phyloP scores from a whole-genome alignment of 805 yeast genomes.

The Saturnispora bothae region DNA sequence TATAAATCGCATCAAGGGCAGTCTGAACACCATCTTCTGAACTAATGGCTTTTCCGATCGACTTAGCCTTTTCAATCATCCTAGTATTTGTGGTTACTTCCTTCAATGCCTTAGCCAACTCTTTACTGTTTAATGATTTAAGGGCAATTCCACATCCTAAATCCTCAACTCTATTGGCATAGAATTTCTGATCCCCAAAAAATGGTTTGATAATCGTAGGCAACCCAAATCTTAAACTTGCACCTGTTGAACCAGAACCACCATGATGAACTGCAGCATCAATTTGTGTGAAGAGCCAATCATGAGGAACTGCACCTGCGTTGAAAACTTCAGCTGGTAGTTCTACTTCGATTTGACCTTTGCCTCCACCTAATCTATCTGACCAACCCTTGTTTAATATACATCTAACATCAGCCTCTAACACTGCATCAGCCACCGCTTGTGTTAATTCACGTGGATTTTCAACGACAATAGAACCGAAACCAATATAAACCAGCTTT shows the following conservation, averaged over 20 bases:
- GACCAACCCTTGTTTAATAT: slow-evolving; percentile 94
- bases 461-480: slow-evolving; percentile 88
- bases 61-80: slow-evolving; percentile 56
- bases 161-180: slow-evolving; percentile 79
- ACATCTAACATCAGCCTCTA: slow-evolving; percentile 74
- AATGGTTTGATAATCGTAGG: slow-evolving; percentile 92
- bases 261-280: slow-evolving; percentile 98
- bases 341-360: slow-evolving; percentile 28
- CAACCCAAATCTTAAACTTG: slow-evolving; percentile 71
- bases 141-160: slow-evolving; percentile 74
- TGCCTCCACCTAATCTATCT: slow-evolving; percentile 41
- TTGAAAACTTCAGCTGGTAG: slow-evolving; percentile 62
- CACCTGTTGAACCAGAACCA: slow-evolving; percentile 95
- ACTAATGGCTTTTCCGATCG: slow-evolving; percentile 50
- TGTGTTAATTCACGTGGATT: slow-evolving; percentile 70
- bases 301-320: slow-evolving; percentile 76
- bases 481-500: slow-evolving; percentile 83
- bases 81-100: slow-evolving; percentile 57
- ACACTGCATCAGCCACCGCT: slow-evolving; percentile 71
- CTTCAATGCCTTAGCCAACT: slow-evolving; percentile 56
- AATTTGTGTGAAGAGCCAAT: slow-evolving; percentile 81
- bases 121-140: slow-evolving; percentile 52
- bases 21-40: slow-evolving; percentile 71
- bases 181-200: slow-evolving; percentile 93
- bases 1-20: slow-evolving; percentile 73